Evolutionary conservation across 2,329 filamentous ascomycete genomes (phyloP).

Genomic region (Simplicillium aogashimaense): DNA sequence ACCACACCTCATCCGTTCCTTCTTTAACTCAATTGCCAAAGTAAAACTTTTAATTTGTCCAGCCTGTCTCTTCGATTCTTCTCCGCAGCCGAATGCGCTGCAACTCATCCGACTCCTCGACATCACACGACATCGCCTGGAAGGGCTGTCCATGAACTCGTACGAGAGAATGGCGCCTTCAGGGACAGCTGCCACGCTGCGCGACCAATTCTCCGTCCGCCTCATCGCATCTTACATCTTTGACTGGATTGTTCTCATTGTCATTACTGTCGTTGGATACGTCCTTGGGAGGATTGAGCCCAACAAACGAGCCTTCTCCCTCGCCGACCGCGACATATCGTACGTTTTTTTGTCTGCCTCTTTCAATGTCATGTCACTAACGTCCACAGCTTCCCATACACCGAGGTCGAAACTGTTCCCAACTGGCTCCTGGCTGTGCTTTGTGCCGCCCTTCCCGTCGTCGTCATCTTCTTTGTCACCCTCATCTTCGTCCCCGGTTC

Average conservation of each 20-base stretch:
- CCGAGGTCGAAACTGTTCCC: constrained; percentile 61
- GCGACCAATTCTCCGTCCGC: constrained; percentile 17
- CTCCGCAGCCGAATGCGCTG: too few relatives aligned
- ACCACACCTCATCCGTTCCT: too few relatives aligned
- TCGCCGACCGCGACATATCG: constrained; percentile 66
- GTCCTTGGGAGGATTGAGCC: constrained; percentile 52
- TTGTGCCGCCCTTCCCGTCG: constrained; percentile 52
- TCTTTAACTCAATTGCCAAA: too few relatives aligned
- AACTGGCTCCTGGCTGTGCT: constrained; percentile 55
- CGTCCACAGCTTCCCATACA: constrained; percentile 53
- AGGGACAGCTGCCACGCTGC: constrained; percentile 10
- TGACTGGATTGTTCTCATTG: constrained; percentile 63
- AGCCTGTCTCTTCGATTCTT: too few relatives aligned
- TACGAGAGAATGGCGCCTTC: constrained; percentile 18
- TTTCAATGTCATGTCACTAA: neutral
- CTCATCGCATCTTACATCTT: constrained; percentile 57
- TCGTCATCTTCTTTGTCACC: constrained; percentile 58
- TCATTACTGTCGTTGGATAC: constrained; percentile 45
- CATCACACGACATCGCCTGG: neutral
- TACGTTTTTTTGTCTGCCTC: constrained; percentile 22
- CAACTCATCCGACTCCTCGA: neutral
- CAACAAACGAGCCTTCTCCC: constrained; percentile 61
- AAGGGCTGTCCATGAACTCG: constrained; percentile 11
- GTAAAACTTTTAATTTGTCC: too few relatives aligned
- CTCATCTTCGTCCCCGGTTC: constrained; percentile 64